Conservation (phyloP, 306 rosid species). For the Malus orientalis region DNA sequence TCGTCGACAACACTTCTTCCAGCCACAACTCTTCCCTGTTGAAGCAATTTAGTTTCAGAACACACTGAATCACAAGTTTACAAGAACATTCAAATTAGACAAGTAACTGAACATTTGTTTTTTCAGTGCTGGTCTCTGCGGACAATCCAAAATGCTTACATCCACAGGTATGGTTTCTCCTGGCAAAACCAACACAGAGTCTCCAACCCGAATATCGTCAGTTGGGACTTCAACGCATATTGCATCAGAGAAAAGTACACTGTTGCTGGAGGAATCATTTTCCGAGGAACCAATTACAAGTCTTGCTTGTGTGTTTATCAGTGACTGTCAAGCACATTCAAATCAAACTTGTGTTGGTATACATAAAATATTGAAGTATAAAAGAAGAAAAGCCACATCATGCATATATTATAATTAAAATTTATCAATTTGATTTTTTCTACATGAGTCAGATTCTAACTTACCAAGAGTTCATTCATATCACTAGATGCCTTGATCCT, state of each 20-base stretch:
- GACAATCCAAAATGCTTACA: slow-evolving; percentile 47
- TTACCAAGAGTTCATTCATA: slow-evolving; percentile 94
- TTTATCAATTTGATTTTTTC: not conserved
- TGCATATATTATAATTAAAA: not conserved
- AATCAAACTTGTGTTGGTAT: slow-evolving; percentile 17
- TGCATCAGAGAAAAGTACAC: slow-evolving; percentile 67
- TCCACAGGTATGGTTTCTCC: slow-evolving; percentile 95
- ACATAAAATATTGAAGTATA: slow-evolving; percentile 7
- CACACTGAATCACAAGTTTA: slow-evolving; percentile 17
- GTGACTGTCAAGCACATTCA: slow-evolving; percentile 62
- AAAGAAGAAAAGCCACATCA: not conserved
- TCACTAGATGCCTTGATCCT: slow-evolving; percentile 93
- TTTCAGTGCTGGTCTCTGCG: not conserved
- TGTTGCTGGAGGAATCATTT: slow-evolving; percentile 43
- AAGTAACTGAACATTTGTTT: not conserved
- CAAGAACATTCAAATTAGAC: not conserved
- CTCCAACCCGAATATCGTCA: slow-evolving; percentile 92
- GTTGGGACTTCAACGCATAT: slow-evolving; percentile 78
- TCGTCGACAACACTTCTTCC: slow-evolving; percentile 99
- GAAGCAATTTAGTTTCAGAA: slow-evolving; percentile 26
- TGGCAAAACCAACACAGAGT: slow-evolving; percentile 84
- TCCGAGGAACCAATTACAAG: slow-evolving; percentile 83
- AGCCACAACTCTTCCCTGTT: slow-evolving; percentile 74
- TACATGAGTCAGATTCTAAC: slow-evolving; percentile 16
- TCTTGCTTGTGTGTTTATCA: slow-evolving; percentile 83